Evolutionary conservation across 768 basidiomycete genomes (phyloP).

Genomic region (Neoboletus brunneissimus): DNA sequence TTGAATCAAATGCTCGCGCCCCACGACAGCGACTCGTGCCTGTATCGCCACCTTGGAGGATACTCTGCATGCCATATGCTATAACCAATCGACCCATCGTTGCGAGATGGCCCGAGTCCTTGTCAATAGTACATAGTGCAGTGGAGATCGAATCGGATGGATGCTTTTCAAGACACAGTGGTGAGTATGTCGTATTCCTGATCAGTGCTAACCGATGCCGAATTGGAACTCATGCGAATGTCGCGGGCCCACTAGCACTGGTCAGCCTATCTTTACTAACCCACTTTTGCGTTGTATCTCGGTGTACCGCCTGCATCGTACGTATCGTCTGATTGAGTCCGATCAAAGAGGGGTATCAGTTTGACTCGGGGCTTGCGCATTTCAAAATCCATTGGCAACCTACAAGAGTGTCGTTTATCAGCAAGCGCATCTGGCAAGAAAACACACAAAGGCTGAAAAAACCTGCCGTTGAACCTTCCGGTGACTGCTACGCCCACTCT

Average conservation of each 20-base stretch:
- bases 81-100: background rate
- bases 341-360: too few relatives aligned
- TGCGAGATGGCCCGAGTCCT: background rate
- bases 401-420: background rate
- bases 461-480: background rate
- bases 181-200: background rate
- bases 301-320: background rate
- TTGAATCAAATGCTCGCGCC: background rate
- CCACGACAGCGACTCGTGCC: background rate
- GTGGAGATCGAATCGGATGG: background rate
- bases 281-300: background rate
- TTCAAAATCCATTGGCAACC: background rate
- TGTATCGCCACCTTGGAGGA: background rate
- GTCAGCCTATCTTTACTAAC: background rate
- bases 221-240: background rate
- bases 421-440: background rate
- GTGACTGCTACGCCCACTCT: too few relatives aligned
- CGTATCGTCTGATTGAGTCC: background rate
- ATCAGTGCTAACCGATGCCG: background rate
- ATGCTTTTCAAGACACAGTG: background rate
- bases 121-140: background rate
- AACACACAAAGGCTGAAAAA: too few relatives aligned
- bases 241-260: too few relatives aligned
- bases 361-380: background rate
- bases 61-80: background rate